Conservation (phyloP, 176 grass and related monocot species). For the Leersia perrieri region DNA sequence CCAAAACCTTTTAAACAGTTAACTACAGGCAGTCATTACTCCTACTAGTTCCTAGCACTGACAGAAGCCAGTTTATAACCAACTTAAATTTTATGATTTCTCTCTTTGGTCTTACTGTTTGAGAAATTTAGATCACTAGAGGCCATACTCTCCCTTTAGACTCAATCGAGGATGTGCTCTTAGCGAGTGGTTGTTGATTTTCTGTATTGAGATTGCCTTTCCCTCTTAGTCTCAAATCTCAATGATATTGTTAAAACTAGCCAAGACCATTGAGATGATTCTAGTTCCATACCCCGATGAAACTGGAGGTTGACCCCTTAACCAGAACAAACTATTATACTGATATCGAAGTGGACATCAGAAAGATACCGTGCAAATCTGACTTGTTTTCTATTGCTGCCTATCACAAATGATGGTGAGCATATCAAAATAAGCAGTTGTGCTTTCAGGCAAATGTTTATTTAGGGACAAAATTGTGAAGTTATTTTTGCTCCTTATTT, state of each 20-base stretch:
- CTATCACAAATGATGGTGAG: not conserved
- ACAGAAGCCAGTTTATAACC: not conserved
- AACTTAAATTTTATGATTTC: not conserved
- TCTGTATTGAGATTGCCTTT: not conserved
- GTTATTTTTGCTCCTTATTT: constrained; percentile 17
- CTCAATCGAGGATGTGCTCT: not conserved
- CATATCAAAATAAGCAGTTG: constrained; percentile 5
- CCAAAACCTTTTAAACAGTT: not conserved
- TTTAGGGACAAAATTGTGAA: not conserved
- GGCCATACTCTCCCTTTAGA: not conserved
- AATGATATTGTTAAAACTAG: not conserved
- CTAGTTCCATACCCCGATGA: not conserved
- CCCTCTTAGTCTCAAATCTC: not conserved
- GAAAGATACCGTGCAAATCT: not conserved
- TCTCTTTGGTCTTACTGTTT: not conserved
- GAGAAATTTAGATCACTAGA: constrained; percentile 1
- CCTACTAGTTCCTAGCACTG: not conserved
- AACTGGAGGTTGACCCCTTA: not conserved
- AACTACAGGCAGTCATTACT: no score
- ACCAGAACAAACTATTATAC: not conserved
- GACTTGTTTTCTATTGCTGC: not conserved
- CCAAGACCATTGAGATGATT: not conserved
- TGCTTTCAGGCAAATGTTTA: not conserved
- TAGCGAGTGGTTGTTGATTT: not conserved
- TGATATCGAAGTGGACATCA: not conserved